These are phyloP conservation scores for Scutellaria minor DNA, from an alignment of 257 asterid genomes.

Conservation along the genomic window DNA sequence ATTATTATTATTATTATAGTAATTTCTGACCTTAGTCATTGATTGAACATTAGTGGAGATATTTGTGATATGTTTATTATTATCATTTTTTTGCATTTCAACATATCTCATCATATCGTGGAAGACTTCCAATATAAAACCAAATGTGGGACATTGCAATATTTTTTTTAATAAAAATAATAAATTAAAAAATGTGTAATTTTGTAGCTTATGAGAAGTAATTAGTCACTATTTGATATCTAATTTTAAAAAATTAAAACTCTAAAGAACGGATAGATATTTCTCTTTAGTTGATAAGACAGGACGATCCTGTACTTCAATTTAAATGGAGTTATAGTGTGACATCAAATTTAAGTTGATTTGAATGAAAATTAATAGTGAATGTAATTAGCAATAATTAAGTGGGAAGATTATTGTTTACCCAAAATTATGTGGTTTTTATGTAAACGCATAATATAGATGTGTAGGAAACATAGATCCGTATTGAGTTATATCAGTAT, in stretches of 20 bases:
- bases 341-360: no score
- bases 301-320: not conserved
- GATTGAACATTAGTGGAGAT: slow-evolving; percentile 45
- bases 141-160: slow-evolving; percentile 26
- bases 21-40: slow-evolving; percentile 31
- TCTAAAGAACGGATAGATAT: not conserved
- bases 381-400: no score
- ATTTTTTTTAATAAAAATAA: not conserved
- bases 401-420: no score
- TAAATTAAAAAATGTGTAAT: not conserved
- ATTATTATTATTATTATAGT: not conserved
- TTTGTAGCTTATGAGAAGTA: slow-evolving; percentile 3
- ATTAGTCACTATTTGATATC: not conserved
- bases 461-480: no score
- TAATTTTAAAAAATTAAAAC: not conserved
- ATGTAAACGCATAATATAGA: no score
- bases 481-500: no score
- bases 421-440: no score
- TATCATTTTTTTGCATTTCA: slow-evolving; percentile 21
- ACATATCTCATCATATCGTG: slow-evolving; percentile 33
- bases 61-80: slow-evolving; percentile 28
- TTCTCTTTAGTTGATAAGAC: not conserved
- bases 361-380: no score
- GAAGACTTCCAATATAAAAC: slow-evolving; percentile 27
- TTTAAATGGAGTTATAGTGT: not conserved